These are phyloP conservation scores for Cardiospermum halicacabum DNA, from an alignment of 345 rosid genomes.

Conservation along the genomic window DNA sequence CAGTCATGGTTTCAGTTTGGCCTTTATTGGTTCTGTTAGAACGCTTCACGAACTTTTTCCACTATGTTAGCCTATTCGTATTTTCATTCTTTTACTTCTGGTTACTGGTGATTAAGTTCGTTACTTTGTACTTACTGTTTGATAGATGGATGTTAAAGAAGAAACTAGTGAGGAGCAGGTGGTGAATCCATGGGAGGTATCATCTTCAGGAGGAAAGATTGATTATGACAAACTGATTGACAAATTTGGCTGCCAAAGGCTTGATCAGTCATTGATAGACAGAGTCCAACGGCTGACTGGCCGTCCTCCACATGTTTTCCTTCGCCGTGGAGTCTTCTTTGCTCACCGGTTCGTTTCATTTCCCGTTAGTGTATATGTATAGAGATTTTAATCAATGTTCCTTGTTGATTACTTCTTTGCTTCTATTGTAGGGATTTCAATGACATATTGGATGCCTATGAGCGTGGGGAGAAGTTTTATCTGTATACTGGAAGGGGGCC, in stretches of 20 bases:
- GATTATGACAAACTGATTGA: slow-evolving; percentile 92
- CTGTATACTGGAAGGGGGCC: slow-evolving; percentile 95
- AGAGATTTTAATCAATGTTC: not conserved
- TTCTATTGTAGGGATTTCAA: slow-evolving; percentile 48
- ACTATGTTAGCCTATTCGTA: too few relatives aligned
- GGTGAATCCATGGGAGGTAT: slow-evolving; percentile 92
- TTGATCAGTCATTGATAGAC: slow-evolving; percentile 50
- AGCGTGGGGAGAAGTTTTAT: slow-evolving; percentile 81
- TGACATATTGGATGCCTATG: slow-evolving; percentile 71
- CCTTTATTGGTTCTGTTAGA: too few relatives aligned
- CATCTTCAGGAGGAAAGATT: slow-evolving; percentile 66
- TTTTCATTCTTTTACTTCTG: too few relatives aligned
- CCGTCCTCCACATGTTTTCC: slow-evolving; percentile 71
- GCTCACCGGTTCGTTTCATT: slow-evolving; percentile 55
- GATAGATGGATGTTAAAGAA: slow-evolving; percentile 30
- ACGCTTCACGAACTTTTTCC: too few relatives aligned
- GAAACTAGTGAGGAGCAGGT: slow-evolving; percentile 36
- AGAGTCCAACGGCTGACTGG: slow-evolving; percentile 75
- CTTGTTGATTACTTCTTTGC: not conserved
- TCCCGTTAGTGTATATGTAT: not conserved
- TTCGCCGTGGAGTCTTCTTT: slow-evolving; percentile 90
- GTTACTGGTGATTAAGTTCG: not conserved
- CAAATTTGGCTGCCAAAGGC: slow-evolving; percentile 80
- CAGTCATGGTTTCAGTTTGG: too few relatives aligned
- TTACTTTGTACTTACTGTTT: not conserved